Evolutionary conservation across 257 asterid species (phyloP).

Genomic region (Jaltomata sinuosa): DNA sequence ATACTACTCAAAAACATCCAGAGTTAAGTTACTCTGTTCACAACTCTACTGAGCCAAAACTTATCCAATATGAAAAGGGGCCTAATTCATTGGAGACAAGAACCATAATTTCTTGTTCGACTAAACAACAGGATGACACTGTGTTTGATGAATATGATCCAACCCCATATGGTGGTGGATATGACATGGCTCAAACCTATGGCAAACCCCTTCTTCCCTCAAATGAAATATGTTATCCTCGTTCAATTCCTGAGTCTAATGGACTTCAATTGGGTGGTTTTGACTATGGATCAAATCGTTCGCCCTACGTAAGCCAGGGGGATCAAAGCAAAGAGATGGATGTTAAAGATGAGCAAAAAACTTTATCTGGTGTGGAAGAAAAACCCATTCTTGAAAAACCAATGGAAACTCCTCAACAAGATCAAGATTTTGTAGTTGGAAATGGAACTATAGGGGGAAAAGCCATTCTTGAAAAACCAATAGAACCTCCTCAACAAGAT

Average conservation of each 20-base stretch:
- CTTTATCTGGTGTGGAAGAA: constrained; percentile 1
- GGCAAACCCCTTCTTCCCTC: constrained; percentile 85
- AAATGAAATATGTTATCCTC: constrained; percentile 55
- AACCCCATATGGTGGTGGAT: constrained; percentile 80
- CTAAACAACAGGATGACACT: constrained; percentile 19
- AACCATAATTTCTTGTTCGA: constrained; percentile 22
- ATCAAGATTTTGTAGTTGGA: constrained; percentile 6
- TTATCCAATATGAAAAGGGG: constrained; percentile 20
- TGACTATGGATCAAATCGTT: constrained; percentile 30
- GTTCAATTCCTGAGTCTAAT: constrained; percentile 15
- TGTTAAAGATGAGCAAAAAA: not conserved
- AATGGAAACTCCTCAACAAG: not conserved
- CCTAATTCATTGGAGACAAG: constrained; percentile 22
- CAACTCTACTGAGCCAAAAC: constrained; percentile 21
- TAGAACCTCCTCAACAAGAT: not conserved
- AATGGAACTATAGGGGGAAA: not conserved
- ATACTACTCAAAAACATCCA: constrained; percentile 7
- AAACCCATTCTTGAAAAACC: constrained; percentile 7
- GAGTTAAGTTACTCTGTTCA: constrained; percentile 10
- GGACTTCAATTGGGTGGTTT: constrained; percentile 1
- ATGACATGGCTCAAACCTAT: constrained; percentile 39
- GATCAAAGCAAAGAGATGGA: constrained; percentile 1
- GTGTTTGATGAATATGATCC: constrained; percentile 56
- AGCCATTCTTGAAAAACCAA: constrained; percentile 1
- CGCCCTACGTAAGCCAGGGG: constrained; percentile 30